A percentile compares a stretch with the other conserved stretches of the same genome.
These are phyloP conservation scores for Opeltia flavorubescens DNA, from an alignment of 495 filamentous ascomycete genomes.

Conservation along the genomic window DNA sequence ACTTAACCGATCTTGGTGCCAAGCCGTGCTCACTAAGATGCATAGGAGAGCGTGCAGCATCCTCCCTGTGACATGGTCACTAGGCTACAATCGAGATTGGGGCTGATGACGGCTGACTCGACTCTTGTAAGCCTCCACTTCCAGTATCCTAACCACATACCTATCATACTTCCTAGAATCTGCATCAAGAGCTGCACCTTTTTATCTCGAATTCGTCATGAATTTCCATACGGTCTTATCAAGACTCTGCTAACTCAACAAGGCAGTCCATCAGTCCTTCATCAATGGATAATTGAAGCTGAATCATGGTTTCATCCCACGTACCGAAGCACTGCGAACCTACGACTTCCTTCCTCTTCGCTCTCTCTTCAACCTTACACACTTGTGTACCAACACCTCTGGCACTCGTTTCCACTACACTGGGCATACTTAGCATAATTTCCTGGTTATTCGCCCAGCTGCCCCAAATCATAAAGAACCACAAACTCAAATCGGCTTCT, in stretches of 20 bases:
- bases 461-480: conserved; percentile 63
- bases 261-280: too few relatives aligned
- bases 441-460: conserved; percentile 70
- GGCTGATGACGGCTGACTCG: too few relatives aligned
- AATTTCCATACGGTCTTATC: not conserved
- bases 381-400: conserved; percentile 55
- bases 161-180: too few relatives aligned
- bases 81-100: too few relatives aligned
- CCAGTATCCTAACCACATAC: too few relatives aligned
- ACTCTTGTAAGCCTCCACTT: too few relatives aligned
- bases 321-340: conserved; percentile 53
- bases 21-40: too few relatives aligned
- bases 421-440: conserved; percentile 50
- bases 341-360: conserved; percentile 39
- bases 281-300: not conserved
- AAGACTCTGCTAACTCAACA: not conserved
- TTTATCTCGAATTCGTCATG: too few relatives aligned
- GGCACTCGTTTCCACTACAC: conserved; percentile 48
- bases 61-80: too few relatives aligned
- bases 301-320: conserved; percentile 8
- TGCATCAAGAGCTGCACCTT: too few relatives aligned
- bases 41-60: too few relatives aligned
- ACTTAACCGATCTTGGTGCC: too few relatives aligned
- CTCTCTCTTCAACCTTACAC: conserved; percentile 45
- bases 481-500: conserved; percentile 47